These are phyloP conservation scores for Ceratocystis eucalypticola DNA, from an alignment of 2,329 filamentous ascomycete genomes.

Conservation along the genomic window DNA sequence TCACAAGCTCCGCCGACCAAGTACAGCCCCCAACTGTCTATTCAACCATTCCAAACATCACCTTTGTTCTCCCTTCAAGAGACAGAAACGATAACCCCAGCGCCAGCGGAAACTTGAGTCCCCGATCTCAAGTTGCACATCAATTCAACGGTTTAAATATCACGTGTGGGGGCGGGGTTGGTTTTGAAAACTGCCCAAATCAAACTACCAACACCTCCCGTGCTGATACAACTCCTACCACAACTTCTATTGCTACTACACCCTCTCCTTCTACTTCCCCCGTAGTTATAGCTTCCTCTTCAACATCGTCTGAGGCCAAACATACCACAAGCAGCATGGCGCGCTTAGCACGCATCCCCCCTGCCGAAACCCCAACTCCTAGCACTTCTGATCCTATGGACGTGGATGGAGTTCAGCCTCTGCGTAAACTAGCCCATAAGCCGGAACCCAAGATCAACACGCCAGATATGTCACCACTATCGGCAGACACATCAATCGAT, in stretches of 20 bases:
- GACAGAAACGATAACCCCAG: conserved; percentile 6
- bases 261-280: not conserved
- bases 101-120: conserved; percentile 10
- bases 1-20: conserved; percentile 11
- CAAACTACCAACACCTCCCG: not conserved
- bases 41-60: conserved; percentile 8
- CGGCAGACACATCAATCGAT: conserved; percentile 6
- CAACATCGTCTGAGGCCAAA: not conserved
- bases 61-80: conserved; percentile 14
- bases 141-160: conserved; percentile 15
- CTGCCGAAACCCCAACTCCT: not conserved
- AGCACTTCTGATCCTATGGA: conserved; percentile 12
- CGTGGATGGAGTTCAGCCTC: conserved; percentile 9
- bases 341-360: conserved; percentile 12
- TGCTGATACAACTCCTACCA: not conserved
- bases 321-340: conserved; percentile 12
- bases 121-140: conserved; percentile 15
- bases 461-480: not conserved
- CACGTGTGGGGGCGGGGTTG: conserved; percentile 9
- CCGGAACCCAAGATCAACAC: not conserved
- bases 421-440: conserved; percentile 1
- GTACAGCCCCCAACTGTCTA: conserved; percentile 4
- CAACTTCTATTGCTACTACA: not conserved
- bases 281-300: not conserved
- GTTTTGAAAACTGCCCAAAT: not conserved